Percentiles rank a stretch among this genome's conserved stretches.
Evolutionary conservation across 1,139 yeast species (phyloP).

Genomic region (Blastobotrys indianensis): DNA sequence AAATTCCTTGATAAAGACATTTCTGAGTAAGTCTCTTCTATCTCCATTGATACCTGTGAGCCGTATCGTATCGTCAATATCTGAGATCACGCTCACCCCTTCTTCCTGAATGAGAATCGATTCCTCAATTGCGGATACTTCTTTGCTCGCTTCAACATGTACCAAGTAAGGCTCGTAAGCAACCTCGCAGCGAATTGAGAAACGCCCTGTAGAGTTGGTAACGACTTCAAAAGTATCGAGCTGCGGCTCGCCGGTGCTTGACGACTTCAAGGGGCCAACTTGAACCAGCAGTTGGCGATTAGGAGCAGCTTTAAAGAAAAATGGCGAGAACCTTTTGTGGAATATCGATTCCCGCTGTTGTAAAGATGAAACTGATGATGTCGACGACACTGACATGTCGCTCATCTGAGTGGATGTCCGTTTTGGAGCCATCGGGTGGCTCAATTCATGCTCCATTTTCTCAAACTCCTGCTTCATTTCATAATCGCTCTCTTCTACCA

Average conservation of each 20-base stretch:
- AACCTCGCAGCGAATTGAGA: conserved; percentile 32
- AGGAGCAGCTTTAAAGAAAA: conserved; percentile 27
- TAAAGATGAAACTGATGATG: neutral
- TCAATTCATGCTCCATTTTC: neutral
- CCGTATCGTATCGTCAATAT: conserved; percentile 91
- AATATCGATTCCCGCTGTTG: conserved; percentile 15
- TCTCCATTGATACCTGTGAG: conserved; percentile 86
- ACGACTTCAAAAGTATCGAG: conserved; percentile 13
- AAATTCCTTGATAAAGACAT: conserved; percentile 62
- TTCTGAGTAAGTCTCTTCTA: conserved; percentile 72
- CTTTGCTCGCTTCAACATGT: conserved; percentile 23
- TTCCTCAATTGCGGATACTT: conserved; percentile 15
- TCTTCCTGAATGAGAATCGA: conserved; percentile 26
- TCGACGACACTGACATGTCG: neutral
- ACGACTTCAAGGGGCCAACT: conserved; percentile 15
- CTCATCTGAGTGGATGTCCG: no score
- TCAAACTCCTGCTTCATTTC: neutral
- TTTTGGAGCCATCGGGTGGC: no score
- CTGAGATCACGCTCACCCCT: conserved; percentile 77
- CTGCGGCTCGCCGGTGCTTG: conserved; percentile 5
- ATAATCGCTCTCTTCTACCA: neutral
- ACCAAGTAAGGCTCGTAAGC: conserved; percentile 23
- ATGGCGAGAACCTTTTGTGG: conserved; percentile 24
- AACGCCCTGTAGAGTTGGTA: conserved; percentile 34
- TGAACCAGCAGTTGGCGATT: conserved; percentile 17